Base-by-base conservation (phyloP, 305 asterid species). In the Rubia occidens region DNA sequence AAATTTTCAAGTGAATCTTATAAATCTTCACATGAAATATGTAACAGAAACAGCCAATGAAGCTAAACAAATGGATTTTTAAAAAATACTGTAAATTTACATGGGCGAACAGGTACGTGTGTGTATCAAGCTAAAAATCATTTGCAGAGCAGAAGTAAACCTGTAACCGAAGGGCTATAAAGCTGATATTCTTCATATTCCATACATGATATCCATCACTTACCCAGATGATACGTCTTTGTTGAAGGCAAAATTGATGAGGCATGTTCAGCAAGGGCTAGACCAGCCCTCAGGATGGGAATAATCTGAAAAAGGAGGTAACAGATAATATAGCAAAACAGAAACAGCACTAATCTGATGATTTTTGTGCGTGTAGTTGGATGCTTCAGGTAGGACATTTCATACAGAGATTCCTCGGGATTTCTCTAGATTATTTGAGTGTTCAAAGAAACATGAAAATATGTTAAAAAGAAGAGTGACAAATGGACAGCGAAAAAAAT, bases 261-360 rank as follows among this genome's bases (percentile, higher is more conserved):
- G 70, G 96, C 96, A 75, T 91, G 85, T 82, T 95, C 97, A 20
- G 99, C 96, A 78, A 95, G 85, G 69, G 96, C 99, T 76, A 95
- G 94, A 68, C 99, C 99, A 71, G 97, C 99, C 81, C 99, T 91
- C 92, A 95, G 78, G 77, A 95, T 89, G 74, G 99, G 99, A 81
- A 95, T 81, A 78, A 95, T 76, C 99, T 95, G 89, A 69, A 81
- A 73, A 3, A 66, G 39, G 61, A 14, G 70, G 64, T 29, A 71
- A 61, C 54, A 74, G 13, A 45, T 64, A 26, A 64, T 49, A 42
- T 35, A 4, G 13, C 21, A 24, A 13, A 56, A 37, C 63, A 56
- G 29, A 64, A 64, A 24, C 44, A 20, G 26, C 20, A 10, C 26
- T 39, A 29, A 15, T 3, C 49, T 26, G 21, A 7, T 9, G 2